Conservation (phyloP, 202 grass and related monocot species). For the Carex arenaria region DNA sequence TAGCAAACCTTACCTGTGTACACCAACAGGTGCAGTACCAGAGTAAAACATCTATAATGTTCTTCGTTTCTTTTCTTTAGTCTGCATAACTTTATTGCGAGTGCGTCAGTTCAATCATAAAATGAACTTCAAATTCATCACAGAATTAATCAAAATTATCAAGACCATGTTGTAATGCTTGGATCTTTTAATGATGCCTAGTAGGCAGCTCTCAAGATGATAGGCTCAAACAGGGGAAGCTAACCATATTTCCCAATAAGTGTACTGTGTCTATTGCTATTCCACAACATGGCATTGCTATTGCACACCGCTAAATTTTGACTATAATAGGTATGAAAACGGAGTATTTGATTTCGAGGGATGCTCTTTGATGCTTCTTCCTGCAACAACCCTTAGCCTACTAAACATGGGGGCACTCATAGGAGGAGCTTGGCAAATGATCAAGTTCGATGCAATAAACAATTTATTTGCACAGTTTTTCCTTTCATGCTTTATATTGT, state of each 20-base stretch:
- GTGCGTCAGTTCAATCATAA: no score
- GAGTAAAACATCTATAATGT: not conserved
- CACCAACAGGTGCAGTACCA: no score
- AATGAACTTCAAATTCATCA: no score
- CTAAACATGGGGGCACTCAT: constrained; percentile 34
- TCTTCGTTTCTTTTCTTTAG: no score
- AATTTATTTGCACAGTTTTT: constrained; percentile 30
- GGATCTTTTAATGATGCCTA: not conserved
- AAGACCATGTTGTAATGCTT: not conserved
- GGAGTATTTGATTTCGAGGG: constrained; percentile 53
- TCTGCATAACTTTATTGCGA: no score
- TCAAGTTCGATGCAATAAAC: not conserved
- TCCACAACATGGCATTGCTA: no score
- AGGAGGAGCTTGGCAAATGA: constrained; percentile 26
- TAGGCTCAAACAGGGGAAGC: no score
- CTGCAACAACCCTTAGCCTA: constrained; percentile 46
- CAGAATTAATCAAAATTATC: no score
- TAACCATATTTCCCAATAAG: no score
- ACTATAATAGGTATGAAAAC: constrained; percentile 16
- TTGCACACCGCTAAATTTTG: not conserved
- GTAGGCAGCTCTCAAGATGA: not conserved
- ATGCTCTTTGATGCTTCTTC: constrained; percentile 42
- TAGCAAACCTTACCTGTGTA: no score
- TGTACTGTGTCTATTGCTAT: not conserved
- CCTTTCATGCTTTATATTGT: constrained; percentile 34